Evolutionary conservation across 345 rosid genomes (phyloP).

Genomic region (Zanthoxylum bungeanum): DNA sequence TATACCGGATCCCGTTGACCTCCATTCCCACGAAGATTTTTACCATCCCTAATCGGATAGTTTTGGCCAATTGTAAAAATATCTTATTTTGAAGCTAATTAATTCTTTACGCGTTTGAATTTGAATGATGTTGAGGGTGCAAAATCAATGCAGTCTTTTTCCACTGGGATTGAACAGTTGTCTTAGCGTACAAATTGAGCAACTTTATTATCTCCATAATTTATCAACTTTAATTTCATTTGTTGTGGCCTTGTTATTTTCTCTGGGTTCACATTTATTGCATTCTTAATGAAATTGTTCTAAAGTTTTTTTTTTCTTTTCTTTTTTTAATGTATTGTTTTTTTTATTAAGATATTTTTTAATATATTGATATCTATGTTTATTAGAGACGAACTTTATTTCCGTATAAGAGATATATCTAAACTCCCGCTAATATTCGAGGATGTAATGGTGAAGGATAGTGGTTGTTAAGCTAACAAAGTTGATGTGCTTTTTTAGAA

Average conservation of each 20-base stretch:
- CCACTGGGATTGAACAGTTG: conserved; percentile 2
- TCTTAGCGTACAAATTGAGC: conserved; percentile 9
- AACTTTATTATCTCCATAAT: background rate
- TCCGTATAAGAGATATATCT: no score
- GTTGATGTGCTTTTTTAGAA: no score
- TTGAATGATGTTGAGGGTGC: conserved; percentile 17
- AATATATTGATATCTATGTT: no score
- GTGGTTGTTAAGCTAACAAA: background rate
- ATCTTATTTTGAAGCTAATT: background rate
- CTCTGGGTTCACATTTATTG: background rate
- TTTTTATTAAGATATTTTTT: no score
- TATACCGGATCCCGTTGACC: no score
- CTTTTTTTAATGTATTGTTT: background rate
- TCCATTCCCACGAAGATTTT: no score
- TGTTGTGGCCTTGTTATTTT: background rate
- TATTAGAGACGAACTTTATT: no score
- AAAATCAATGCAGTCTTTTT: conserved; percentile 11
- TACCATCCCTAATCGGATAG: no score
- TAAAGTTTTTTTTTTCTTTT: no score
- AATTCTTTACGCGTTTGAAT: background rate
- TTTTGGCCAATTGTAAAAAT: no score
- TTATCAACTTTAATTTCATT: background rate
- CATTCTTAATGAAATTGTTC: background rate
- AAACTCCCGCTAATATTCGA: no score
- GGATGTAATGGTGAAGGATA: no score